Evolutionary conservation across 495 filamentous ascomycete species (phyloP).

Genomic region (Penicillium ochrochloron): DNA sequence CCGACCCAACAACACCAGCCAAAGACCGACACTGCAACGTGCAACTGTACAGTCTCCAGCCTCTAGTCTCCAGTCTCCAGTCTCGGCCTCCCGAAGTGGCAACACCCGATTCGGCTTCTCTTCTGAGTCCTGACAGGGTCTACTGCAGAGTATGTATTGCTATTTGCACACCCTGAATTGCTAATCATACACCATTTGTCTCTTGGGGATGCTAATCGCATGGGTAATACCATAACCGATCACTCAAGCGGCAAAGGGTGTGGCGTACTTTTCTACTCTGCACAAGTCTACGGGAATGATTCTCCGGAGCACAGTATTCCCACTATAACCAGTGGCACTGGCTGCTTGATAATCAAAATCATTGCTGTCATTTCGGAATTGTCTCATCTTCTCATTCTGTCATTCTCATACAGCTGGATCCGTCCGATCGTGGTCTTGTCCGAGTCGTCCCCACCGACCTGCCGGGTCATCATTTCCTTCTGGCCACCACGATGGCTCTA

Average conservation of each 20-base stretch:
- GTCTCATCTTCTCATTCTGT: neutral
- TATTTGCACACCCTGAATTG: no score
- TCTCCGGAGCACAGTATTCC: neutral
- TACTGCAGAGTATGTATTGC: no score
- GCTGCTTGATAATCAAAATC: neutral
- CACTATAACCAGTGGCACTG: neutral
- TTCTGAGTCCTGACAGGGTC: neutral
- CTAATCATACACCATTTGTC: no score
- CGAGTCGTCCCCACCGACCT: neutral
- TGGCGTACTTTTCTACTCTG: no score
- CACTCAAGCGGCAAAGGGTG: neutral
- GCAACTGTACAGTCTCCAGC: neutral
- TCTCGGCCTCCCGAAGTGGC: constrained; percentile 14
- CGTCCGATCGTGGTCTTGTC: neutral
- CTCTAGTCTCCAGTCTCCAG: no score
- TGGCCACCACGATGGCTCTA: constrained; percentile 3
- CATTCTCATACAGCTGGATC: neutral
- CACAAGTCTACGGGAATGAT: neutral
- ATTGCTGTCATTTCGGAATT: neutral
- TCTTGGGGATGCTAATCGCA: no score
- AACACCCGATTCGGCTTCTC: neutral
- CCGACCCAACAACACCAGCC: neutral
- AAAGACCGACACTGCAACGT: constrained; percentile 15
- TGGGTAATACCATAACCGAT: no score
- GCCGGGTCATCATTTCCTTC: neutral